Evolutionary conservation across 1,139 yeast species (phyloP).

Genomic region (Petasospora rhodanensis): DNA sequence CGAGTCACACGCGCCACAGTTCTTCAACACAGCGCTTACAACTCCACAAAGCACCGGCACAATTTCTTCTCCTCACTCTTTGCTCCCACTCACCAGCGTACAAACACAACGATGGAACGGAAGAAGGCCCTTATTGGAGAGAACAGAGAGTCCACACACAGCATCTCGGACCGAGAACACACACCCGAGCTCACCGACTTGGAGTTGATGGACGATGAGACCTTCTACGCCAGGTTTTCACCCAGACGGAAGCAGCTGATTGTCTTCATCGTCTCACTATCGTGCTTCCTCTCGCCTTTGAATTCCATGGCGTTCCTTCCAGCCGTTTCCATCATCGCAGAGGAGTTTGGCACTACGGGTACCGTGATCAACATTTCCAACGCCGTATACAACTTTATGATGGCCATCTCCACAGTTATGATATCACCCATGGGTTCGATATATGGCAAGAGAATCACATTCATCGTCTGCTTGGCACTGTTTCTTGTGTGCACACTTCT

Average conservation of each 20-base stretch:
- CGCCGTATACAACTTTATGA: conserved; percentile 44
- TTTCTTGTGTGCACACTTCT: conserved; percentile 35
- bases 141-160: no score
- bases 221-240: conserved; percentile 13
- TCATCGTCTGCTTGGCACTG: conserved; percentile 34
- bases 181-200: conserved; percentile 1
- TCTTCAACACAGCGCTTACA: no score
- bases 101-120: no score
- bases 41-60: no score
- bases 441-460: conserved; percentile 43
- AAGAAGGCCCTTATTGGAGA: no score
- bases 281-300: conserved; percentile 39
- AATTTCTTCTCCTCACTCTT: no score
- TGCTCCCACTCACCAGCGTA: no score
- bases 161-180: no score
- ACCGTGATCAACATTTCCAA: conserved; percentile 43
- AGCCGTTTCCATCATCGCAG: conserved; percentile 46
- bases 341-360: conserved; percentile 40
- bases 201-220: conserved; percentile 12
- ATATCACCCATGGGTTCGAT: conserved; percentile 45
- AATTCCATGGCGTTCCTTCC: conserved; percentile 43
- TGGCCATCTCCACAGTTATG: conserved; percentile 48
- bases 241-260: conserved; percentile 18
- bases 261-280: conserved; percentile 26
- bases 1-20: no score